These are phyloP conservation scores for Penicillium sp. DNA, from an alignment of 2,329 filamentous ascomycete genomes.

Conservation along the genomic window DNA sequence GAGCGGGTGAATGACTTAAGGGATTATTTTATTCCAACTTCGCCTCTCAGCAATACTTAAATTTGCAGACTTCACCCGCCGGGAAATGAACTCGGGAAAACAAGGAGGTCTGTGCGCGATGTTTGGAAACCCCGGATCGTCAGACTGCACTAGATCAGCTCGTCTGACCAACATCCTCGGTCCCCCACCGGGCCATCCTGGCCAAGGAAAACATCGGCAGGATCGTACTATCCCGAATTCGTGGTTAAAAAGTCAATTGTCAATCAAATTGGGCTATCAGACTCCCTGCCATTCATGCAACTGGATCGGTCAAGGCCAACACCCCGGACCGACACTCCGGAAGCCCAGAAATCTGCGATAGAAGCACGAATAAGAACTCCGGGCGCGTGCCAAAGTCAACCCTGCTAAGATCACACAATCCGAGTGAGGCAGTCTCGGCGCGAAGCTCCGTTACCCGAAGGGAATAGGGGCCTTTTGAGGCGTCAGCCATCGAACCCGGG, in stretches of 20 bases:
- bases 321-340: neutral
- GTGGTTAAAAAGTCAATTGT: neutral
- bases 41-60: too few species aligned
- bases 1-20: too few species aligned
- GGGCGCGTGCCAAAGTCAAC: neutral
- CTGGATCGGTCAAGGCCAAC: constrained; percentile 2
- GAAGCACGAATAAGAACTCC: neutral
- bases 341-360: neutral
- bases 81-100: neutral
- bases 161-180: neutral
- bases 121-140: neutral
- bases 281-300: neutral
- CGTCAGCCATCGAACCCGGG: neutral
- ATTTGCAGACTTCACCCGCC: too few species aligned
- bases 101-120: neutral
- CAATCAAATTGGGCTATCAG: neutral
- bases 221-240: neutral
- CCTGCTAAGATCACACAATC: neutral
- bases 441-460: constrained; percentile 9
- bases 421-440: neutral
- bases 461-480: constrained; percentile 14
- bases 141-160: neutral
- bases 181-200: neutral
- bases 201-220: neutral
- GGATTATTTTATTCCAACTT: too few species aligned